Base-by-base conservation (phyloP, 805 yeast genomes). In the Candida golubevii region DNA sequence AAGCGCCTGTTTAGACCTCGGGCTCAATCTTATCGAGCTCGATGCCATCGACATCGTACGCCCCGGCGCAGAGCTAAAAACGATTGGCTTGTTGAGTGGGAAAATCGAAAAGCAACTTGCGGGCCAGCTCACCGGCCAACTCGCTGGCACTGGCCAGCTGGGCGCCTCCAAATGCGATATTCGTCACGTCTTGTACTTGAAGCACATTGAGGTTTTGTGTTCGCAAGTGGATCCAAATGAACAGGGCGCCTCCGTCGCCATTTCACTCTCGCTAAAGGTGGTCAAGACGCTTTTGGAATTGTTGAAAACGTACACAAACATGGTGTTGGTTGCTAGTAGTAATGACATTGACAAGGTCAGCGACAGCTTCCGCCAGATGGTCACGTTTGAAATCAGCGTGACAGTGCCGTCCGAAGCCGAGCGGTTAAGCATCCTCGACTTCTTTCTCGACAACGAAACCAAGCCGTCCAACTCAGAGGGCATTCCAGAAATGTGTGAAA, bases 381-480 rank as follows among this genome's bases (percentile, higher is more conserved):
- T 89, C 55, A 85, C 82, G 57, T 90, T 89, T 63, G 96, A 88
- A 57, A 68, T 90, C 14, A 78, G 77, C 13, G 71, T 91, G 8
- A 74, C 79, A 3, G 95, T 89, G 1, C 97, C 98, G 0, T 70
- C 74, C 15, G 97, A 91, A 58, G 45, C 53, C 1, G 97, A 93
- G 63, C 75, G 99, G 56, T 60, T 54, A 27, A 66, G 66, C 26
- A 83, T 91, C 3, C 82, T 90, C 59, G 58, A 68, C 39, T 75
- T 75, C 61, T 66, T 84, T 34, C 59, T 71, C 2, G 45, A 55
- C 0, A 49, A 57, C 18, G 67, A 66, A 32, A 48, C 47, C 8
- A 27, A 31, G 36, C 13, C 39, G 11, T 23, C 36, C 11, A 48
- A 45, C 33, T 26, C 42, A 15, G 48, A 49, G 12, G 44, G 33